Evolutionary conservation across 23 red algal species (phyloP).

Genomic region (Gracilaria caudata): DNA sequence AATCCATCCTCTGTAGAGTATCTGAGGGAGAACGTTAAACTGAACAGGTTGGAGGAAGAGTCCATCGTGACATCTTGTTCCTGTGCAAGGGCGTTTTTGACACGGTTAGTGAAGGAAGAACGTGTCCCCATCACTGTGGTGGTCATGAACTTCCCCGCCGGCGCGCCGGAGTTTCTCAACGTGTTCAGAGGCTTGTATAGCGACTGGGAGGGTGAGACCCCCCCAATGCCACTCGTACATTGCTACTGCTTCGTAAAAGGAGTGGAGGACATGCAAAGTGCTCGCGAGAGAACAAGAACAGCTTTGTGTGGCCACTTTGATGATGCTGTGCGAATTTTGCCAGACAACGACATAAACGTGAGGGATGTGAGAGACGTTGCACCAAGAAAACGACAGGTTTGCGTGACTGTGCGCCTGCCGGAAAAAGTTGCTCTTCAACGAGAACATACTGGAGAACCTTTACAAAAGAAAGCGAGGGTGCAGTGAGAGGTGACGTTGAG

Average conservation of each 20-base stretch:
- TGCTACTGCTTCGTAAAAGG: slow-evolving; percentile 92
- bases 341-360: slow-evolving; percentile 36
- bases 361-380: slow-evolving; percentile 83
- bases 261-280: slow-evolving; percentile 34
- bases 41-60: slow-evolving; percentile 65
- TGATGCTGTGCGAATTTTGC: slow-evolving; percentile 14
- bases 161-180: slow-evolving; percentile 79
- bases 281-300: slow-evolving; percentile 27
- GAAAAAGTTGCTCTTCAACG: slow-evolving; percentile 41
- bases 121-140: slow-evolving; percentile 63
- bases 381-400: slow-evolving; percentile 85
- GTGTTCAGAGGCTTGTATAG: slow-evolving; percentile 80
- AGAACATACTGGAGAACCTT: not conserved
- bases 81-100: slow-evolving; percentile 76
- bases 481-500: not conserved
- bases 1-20: slow-evolving; percentile 78
- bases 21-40: slow-evolving; percentile 66
- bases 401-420: slow-evolving; percentile 80
- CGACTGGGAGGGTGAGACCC: not conserved
- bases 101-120: slow-evolving; percentile 45
- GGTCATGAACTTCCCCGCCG: slow-evolving; percentile 91
- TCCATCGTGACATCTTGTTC: slow-evolving; percentile 54
- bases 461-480: slow-evolving; percentile 28
- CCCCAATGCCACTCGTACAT: slow-evolving; percentile 74
- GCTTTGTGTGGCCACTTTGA: slow-evolving; percentile 38